Conservation (phyloP, 345 rosid species). For the Hibiscus tridactylites region DNA sequence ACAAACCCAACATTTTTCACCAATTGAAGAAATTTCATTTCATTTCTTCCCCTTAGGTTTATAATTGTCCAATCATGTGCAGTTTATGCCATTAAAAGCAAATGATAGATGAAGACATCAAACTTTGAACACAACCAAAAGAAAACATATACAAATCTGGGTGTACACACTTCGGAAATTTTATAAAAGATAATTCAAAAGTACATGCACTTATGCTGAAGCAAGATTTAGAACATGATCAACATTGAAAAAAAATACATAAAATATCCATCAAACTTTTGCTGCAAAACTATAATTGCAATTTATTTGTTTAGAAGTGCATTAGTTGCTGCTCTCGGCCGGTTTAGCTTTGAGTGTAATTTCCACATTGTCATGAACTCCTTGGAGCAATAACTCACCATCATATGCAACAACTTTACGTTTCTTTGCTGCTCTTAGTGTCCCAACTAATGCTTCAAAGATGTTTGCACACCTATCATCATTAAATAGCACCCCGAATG, state of each 20-base stretch:
- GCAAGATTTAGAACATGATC: neutral
- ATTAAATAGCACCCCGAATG: slow-evolving; percentile 76
- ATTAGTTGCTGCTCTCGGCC: slow-evolving; percentile 7
- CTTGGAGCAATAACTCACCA: slow-evolving; percentile 85
- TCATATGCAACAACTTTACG: slow-evolving; percentile 62
- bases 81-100: neutral
- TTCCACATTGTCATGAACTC: slow-evolving; percentile 88
- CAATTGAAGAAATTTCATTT: neutral
- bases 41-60: neutral
- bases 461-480: slow-evolving; percentile 92
- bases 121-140: neutral
- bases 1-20: neutral
- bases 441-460: slow-evolving; percentile 90
- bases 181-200: neutral
- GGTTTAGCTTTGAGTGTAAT: slow-evolving; percentile 46
- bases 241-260: neutral
- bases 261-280: neutral
- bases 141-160: neutral
- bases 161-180: neutral
- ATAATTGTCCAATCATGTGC: neutral
- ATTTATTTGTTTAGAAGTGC: neutral
- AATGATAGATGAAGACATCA: neutral
- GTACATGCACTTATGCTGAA: neutral
- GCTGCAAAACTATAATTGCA: neutral
- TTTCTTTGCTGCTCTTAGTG: slow-evolving; percentile 88